These are phyloP conservation scores for Trypanosoma scelopori DNA, from an alignment of 208 protist genomes.

Conservation along the genomic window DNA sequence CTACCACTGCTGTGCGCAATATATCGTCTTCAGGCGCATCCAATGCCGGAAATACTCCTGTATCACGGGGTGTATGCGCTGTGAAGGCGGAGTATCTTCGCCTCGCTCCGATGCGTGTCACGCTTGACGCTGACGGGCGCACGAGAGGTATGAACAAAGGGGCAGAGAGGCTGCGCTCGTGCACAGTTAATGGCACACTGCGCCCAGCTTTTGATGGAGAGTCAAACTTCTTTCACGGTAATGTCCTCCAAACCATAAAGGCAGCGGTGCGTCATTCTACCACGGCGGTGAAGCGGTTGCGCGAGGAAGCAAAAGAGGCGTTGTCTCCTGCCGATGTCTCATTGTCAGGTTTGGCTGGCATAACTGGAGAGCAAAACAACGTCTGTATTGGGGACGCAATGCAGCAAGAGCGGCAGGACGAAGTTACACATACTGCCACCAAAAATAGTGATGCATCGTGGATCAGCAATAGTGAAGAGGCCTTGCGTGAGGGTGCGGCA, in stretches of 20 bases:
- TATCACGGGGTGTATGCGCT: slow-evolving; percentile 47
- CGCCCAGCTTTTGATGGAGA: slow-evolving; percentile 68
- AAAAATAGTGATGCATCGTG: slow-evolving; percentile 6
- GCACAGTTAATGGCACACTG: slow-evolving; percentile 49
- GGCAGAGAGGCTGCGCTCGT: slow-evolving; percentile 48
- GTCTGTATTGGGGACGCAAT: background rate
- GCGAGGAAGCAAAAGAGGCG: slow-evolving; percentile 15
- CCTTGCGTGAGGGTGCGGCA: slow-evolving; percentile 40
- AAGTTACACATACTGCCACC: background rate
- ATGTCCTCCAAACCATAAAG: slow-evolving; percentile 60
- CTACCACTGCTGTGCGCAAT: too few species aligned
- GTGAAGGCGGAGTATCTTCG: slow-evolving; percentile 65
- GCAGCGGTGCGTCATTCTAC: slow-evolving; percentile 42
- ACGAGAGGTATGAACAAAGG: slow-evolving; percentile 86
- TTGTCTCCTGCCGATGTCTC: background rate
- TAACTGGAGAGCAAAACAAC: background rate
- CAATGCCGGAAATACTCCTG: background rate
- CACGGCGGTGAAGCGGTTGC: slow-evolving; percentile 12
- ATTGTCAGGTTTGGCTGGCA: background rate
- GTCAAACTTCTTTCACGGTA: slow-evolving; percentile 70
- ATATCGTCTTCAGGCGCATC: background rate
- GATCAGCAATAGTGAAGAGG: slow-evolving; percentile 26
- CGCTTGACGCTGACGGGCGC: slow-evolving; percentile 56
- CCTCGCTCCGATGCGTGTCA: slow-evolving; percentile 51
- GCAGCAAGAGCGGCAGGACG: background rate